phyloP scores from a whole-genome alignment of 78 protist genomes.

The Protostelium mycophagum region DNA sequence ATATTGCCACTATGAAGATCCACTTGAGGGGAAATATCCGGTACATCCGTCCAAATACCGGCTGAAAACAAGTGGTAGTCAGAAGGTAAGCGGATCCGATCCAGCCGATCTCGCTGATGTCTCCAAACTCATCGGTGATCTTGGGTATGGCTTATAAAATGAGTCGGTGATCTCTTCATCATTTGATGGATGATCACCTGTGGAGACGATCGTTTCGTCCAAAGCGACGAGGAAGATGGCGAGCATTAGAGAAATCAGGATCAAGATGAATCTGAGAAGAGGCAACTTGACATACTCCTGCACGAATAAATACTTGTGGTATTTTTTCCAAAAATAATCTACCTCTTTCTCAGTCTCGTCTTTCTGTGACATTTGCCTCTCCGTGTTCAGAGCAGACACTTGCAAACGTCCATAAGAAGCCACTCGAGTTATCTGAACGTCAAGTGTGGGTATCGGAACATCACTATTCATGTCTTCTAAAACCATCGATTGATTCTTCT shows the following conservation, averaged over 20 bases:
- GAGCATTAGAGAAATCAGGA: constrained; percentile 41
- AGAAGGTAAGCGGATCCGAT: constrained; percentile 45
- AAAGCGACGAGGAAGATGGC: constrained; percentile 40
- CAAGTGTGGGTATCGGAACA: too few relatives aligned
- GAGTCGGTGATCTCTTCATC: background rate
- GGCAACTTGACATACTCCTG: constrained; percentile 1
- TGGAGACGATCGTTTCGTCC: constrained; percentile 54
- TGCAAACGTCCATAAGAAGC: too few relatives aligned
- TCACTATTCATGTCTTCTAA: too few relatives aligned
- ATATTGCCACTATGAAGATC: constrained; percentile 7
- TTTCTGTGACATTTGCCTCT: too few relatives aligned
- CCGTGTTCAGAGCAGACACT: too few relatives aligned
- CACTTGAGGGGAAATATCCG: constrained; percentile 41
- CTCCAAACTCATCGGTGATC: constrained; percentile 29
- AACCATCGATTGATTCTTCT: too few relatives aligned
- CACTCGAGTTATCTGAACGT: too few relatives aligned
- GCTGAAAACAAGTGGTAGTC: constrained; percentile 30
- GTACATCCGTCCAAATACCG: constrained; percentile 44
- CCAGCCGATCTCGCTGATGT: constrained; percentile 47
- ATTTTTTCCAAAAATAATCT: too few relatives aligned
- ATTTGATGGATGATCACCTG: constrained; percentile 5
- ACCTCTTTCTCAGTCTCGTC: too few relatives aligned
- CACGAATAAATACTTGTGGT: too few relatives aligned
- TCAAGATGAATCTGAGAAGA: constrained; percentile 16
- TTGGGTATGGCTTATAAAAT: constrained; percentile 30